phyloP scores from a whole-genome alignment of 176 grass and related monocot species.

The Secale cereale region DNA sequence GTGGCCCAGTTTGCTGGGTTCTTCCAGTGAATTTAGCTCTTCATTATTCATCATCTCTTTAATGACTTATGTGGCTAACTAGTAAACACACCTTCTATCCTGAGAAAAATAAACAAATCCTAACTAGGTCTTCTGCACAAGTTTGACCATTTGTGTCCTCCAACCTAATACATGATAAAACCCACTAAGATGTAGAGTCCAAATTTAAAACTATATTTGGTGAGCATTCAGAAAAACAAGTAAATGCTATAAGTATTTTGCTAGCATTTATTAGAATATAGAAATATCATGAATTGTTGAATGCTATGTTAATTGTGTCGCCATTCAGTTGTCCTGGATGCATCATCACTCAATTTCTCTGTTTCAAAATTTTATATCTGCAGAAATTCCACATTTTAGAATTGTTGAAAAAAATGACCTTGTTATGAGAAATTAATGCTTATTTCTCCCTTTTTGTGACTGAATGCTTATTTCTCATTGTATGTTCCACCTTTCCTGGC shows the following conservation, averaged over 20 bases:
- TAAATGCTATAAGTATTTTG: background rate
- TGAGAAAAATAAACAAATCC: background rate
- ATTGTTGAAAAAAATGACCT: background rate
- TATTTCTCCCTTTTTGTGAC: background rate
- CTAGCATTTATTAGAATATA: background rate
- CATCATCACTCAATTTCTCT: background rate
- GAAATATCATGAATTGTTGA: background rate
- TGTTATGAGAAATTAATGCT: slow-evolving; percentile 5
- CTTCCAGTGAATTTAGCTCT: background rate
- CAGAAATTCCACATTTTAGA: background rate
- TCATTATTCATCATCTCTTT: background rate
- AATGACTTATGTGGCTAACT: background rate
- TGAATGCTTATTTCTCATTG: background rate
- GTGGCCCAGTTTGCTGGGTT: background rate
- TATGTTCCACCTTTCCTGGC: background rate
- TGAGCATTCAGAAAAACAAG: background rate
- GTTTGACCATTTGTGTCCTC: background rate
- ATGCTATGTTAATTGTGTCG: background rate
- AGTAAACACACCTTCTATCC: background rate
- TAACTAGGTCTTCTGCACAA: background rate
- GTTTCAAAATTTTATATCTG: background rate
- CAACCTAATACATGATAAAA: background rate
- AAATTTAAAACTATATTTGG: background rate
- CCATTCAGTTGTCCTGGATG: background rate
- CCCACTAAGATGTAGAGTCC: background rate